Base-by-base conservation (phyloP, 2,329 filamentous ascomycete species). In the Paraphaeosphaeria sporulosa region DNA sequence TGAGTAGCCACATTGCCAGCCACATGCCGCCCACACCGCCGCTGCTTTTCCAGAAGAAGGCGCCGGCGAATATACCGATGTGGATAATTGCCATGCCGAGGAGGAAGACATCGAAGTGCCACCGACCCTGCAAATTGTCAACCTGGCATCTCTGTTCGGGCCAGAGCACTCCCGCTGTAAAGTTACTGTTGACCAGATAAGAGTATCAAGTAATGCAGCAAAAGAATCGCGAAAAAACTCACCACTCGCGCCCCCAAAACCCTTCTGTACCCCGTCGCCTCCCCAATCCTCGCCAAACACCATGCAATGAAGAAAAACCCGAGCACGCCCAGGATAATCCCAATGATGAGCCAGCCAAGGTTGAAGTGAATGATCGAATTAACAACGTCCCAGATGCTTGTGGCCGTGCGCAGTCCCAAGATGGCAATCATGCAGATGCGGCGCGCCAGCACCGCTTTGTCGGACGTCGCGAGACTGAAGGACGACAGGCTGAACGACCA, bases 271-370 rank as follows among this genome's bases (percentile, higher is more conserved):
- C 78, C 21, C 77, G 76, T 67, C 76, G 80, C 8, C 71, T 76
- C 30, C 76, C 78, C 4, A 79, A 62, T 64, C 43, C 25, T 62
- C 1, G 80, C 80, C 9, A 78, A 77, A 57, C 79, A 79, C 3
- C 79, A 60, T 13, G 79, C 76, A 71, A 83, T 79, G 36, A 84
- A 71, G 79, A 81, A 83, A 64, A 83, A 82, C 65, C 80, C 83
- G 4, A 81, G 79, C 2, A 83, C 77, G 53, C 82, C 81, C 19
- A 84, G 72, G 66, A 83, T 79, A 63, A 80, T 82, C 48, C 82
- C 82, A 1, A 80, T 72, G 51, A 73, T 73, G 25, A 83, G 79
- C 55, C 79, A 74, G 4, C 68, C 65, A 13, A 82, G 61, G 58
- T 82, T 79, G 15, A 80, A 79, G 0, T 79, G 79, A 10, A 82